Conservation (phyloP, 1,284 basidiomycete species). For the Ustilago tritici region DNA sequence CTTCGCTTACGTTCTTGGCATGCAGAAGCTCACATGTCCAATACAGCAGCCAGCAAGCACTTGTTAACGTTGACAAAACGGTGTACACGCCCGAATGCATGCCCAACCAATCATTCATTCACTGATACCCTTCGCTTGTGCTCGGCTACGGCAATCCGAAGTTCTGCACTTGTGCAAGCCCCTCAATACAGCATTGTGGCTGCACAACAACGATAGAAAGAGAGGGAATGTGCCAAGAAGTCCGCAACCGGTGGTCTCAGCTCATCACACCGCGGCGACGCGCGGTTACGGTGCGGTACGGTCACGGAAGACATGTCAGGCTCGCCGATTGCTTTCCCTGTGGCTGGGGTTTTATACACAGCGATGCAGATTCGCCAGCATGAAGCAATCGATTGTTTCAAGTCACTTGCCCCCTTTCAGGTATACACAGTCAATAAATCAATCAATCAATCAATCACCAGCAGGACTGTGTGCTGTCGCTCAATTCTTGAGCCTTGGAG, state of each 20-base stretch:
- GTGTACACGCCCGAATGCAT: not conserved
- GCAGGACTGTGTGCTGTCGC: not conserved
- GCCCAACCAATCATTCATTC: conserved; percentile 2
- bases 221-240: conserved; percentile 12
- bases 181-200: not conserved
- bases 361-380: not conserved
- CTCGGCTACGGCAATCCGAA: conserved; percentile 7
- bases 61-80: not conserved
- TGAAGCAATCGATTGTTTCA: not conserved
- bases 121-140: not conserved
- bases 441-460: not conserved
- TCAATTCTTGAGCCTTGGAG: not conserved
- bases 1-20: conserved; percentile 8
- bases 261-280: not conserved
- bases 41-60: not conserved
- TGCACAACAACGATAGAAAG: not conserved
- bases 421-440: not conserved
- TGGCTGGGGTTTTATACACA: not conserved
- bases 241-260: conserved; percentile 5
- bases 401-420: conserved; percentile 6
- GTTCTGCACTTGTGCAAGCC: conserved; percentile 3
- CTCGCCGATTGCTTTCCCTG: not conserved
- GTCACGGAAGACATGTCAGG: not conserved
- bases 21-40: conserved; percentile 3
- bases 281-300: conserved; percentile 1